These are phyloP conservation scores for Naganishia friedmannii DNA, from an alignment of 768 basidiomycete species.

Conservation along the genomic window DNA sequence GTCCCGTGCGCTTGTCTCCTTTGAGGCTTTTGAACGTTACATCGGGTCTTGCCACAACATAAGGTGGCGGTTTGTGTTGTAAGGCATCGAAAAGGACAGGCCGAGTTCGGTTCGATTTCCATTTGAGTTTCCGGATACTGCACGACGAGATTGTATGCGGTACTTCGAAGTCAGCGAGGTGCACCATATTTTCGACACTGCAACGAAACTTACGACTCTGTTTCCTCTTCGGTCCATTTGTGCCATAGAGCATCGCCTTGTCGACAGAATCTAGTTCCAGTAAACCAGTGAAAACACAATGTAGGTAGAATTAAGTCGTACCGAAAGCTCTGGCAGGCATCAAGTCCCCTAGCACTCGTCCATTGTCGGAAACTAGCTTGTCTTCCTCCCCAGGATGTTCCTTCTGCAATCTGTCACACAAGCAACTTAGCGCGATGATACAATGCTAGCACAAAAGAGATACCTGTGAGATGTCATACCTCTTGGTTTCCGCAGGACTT, in stretches of 20 bases:
- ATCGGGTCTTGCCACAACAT: constrained; percentile 46
- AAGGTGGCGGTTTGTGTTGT: constrained; percentile 38
- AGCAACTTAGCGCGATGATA: neutral
- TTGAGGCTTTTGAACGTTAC: constrained; percentile 42
- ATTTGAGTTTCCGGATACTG: too few relatives aligned
- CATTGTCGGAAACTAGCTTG: constrained; percentile 35
- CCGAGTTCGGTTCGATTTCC: too few relatives aligned
- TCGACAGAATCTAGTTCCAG: too few relatives aligned
- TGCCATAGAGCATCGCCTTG: constrained; percentile 40
- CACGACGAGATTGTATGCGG: too few relatives aligned
- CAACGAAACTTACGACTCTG: constrained; percentile 36
- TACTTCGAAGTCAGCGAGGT: too few relatives aligned
- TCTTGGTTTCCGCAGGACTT: constrained; percentile 74
- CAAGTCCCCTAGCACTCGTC: constrained; percentile 44
- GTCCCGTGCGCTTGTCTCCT: constrained; percentile 23
- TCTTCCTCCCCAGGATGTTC: constrained; percentile 45
- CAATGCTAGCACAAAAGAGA: neutral
- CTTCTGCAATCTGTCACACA: constrained; percentile 35
- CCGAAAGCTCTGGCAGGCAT: constrained; percentile 48
- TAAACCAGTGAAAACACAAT: too few relatives aligned
- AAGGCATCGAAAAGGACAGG: constrained; percentile 27
- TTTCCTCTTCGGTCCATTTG: constrained; percentile 44
- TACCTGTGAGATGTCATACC: too few relatives aligned
- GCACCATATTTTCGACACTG: too few relatives aligned
- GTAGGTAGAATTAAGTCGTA: neutral